Base-by-base conservation (phyloP, 768 basidiomycete species). In the Ramaria sp. region DNA sequence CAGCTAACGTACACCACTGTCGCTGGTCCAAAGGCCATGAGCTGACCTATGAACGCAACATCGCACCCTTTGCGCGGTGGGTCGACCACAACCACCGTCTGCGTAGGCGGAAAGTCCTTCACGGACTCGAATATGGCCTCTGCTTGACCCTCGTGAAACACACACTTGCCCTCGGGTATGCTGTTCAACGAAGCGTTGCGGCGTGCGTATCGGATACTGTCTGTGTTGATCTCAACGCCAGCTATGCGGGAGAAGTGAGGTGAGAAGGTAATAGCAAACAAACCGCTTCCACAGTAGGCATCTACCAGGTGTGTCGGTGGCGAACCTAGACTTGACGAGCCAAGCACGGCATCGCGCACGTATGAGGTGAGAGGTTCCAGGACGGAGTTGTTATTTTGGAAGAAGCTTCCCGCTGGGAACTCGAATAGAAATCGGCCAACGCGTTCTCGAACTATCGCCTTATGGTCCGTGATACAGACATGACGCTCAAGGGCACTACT, bases 341-440 rank as follows among this genome's bases (percentile, higher is more conserved):
- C 48, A 16, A 30, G 27, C 48, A 93, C 82, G 51, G 85, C 81
- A 27, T 84, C 77, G 42, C 77, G 76, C 52, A 95, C 91, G 69
- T 94, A 90, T 57, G 78, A 65, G n/a, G 88, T 87, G 49, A 99
- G 76, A 0, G 89, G 82, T 5, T 82, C 74, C 27, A 98, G 78
- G 37, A 95, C 87, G 6, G 88, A 82, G 64, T 95, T 94, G 77
- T 99, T 99, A 73, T 97, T 97, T 65, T 99, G 95, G 78, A 98
- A 98, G 75, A 98, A 99, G 3, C 89, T 86, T 45, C 86, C 82
- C 5, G 84, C 88, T 20, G 74, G 78, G 68, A 89, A 94, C 64
- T 93, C 84, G 69, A 98, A 96, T 43, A 85, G 67, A 65, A 74
- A 80, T 58, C 78, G 69, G 8, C 90, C 93, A 24, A 98, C 88